These are phyloP conservation scores for Heterobasidion occidentale DNA, from an alignment of 1,284 basidiomycete species.

Conservation along the genomic window DNA sequence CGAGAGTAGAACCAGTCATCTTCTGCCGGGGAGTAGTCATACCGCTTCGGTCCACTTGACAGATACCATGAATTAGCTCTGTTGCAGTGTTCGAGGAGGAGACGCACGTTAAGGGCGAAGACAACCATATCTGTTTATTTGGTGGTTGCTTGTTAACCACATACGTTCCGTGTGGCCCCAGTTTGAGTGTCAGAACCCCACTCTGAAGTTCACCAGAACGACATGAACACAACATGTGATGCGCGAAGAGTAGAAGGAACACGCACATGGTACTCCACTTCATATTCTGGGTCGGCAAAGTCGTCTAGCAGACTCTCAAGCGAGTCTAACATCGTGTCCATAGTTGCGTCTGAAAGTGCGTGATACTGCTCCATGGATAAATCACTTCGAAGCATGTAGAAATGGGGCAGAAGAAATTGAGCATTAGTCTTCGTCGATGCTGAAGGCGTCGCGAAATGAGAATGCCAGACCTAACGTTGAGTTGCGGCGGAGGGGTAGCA, in stretches of 20 bases:
- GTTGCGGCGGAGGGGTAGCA: conserved; percentile 24
- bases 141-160: conserved; percentile 99
- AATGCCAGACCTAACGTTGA: conserved; percentile 17
- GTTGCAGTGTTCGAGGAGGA: background rate
- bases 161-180: conserved; percentile 88
- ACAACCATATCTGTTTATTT: conserved; percentile 98
- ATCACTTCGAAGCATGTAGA: conserved; percentile 17
- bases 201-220: conserved; percentile 37
- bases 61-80: background rate
- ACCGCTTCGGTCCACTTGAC: conserved; percentile 80
- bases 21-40: conserved; percentile 56
- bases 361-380: conserved; percentile 73
- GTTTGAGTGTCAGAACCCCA: conserved; percentile 84
- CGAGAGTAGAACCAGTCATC: conserved; percentile 77
- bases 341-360: conserved; percentile 68
- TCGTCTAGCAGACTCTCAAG: conserved; percentile 76
- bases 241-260: background rate
- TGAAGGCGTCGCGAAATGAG: background rate
- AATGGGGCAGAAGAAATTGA: background rate
- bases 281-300: conserved; percentile 50
- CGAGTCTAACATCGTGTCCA: conserved; percentile 76
- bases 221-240: background rate
- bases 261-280: conserved; percentile 93
- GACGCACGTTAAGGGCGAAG: conserved; percentile 74
- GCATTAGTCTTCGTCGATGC: background rate